Conservation (phyloP, 345 rosid species). For the Euphorbia pulcherrima region DNA sequence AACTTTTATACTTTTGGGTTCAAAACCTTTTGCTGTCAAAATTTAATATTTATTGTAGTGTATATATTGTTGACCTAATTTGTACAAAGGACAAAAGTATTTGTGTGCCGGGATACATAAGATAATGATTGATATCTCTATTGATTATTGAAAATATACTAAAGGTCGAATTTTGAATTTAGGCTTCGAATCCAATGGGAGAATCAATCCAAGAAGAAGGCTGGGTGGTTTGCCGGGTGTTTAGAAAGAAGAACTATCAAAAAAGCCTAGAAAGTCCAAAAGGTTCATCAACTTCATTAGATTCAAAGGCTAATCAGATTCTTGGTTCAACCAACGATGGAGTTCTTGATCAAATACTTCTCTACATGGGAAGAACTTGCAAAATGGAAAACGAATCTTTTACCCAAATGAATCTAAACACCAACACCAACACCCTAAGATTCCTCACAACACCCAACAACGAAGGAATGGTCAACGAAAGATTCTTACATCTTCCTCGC, state of each 20-base stretch:
- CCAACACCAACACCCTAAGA: constrained; percentile 14
- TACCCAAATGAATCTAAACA: constrained; percentile 10
- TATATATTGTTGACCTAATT: too few relatives aligned
- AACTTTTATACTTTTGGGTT: too few relatives aligned
- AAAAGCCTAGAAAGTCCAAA: constrained; percentile 74
- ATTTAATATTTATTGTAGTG: too few relatives aligned
- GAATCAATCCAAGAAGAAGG: constrained; percentile 74
- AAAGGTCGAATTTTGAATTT: too few relatives aligned
- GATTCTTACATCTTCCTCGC: constrained; percentile 67
- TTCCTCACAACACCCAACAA: constrained; percentile 25
- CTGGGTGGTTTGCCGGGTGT: constrained; percentile 95
- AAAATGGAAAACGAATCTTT: constrained; percentile 46
- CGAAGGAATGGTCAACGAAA: constrained; percentile 30
- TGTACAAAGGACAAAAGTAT: too few relatives aligned
- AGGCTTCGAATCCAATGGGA: constrained; percentile 40
- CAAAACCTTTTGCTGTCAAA: too few relatives aligned
- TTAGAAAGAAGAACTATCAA: constrained; percentile 85
- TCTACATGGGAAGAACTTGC: constrained; percentile 65
- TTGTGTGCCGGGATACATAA: too few relatives aligned
- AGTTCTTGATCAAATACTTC: constrained; percentile 64
- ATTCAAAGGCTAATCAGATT: constrained; percentile 37
- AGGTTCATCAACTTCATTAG: constrained; percentile 40
- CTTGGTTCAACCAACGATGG: constrained; percentile 32
- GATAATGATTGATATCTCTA: too few relatives aligned
- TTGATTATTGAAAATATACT: too few relatives aligned